Evolutionary conservation across 1,284 basidiomycete species (phyloP).

Genomic region (Termitomyces sp.): DNA sequence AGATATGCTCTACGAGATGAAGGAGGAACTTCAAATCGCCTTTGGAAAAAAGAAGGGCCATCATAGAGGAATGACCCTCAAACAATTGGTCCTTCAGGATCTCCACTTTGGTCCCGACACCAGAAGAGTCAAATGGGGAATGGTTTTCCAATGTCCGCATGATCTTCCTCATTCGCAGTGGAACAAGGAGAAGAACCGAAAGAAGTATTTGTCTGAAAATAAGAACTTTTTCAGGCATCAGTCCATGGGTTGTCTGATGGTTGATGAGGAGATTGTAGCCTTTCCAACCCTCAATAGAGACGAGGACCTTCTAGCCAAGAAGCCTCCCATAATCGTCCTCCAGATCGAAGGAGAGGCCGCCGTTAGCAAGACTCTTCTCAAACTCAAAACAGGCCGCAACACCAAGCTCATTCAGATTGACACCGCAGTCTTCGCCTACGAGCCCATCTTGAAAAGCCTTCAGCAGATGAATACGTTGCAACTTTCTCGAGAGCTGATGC

Average conservation of each 20-base stretch:
- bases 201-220: slow-evolving; percentile 35
- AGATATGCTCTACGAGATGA: slow-evolving; percentile 61
- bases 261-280: slow-evolving; percentile 42
- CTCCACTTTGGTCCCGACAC: slow-evolving; percentile 29
- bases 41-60: slow-evolving; percentile 41
- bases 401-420: slow-evolving; percentile 53
- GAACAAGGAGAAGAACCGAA: slow-evolving; percentile 26
- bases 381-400: slow-evolving; percentile 30
- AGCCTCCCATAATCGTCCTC: slow-evolving; percentile 45
- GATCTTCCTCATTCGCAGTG: slow-evolving; percentile 40
- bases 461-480: slow-evolving; percentile 40
- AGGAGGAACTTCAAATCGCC: slow-evolving; percentile 49
- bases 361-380: slow-evolving; percentile 32
- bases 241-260: slow-evolving; percentile 45
- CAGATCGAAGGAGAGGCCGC: slow-evolving; percentile 42
- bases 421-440: slow-evolving; percentile 55
- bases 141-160: slow-evolving; percentile 35
- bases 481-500: slow-evolving; percentile 44
- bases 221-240: slow-evolving; percentile 44
- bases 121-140: slow-evolving; percentile 39
- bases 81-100: slow-evolving; percentile 35
- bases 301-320: slow-evolving; percentile 42
- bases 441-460: slow-evolving; percentile 51
- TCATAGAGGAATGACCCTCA: slow-evolving; percentile 36
- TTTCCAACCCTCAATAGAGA: slow-evolving; percentile 52